Evolutionary conservation across 2,329 filamentous ascomycete genomes (phyloP).

Genomic region (Ilyonectria sp.): DNA sequence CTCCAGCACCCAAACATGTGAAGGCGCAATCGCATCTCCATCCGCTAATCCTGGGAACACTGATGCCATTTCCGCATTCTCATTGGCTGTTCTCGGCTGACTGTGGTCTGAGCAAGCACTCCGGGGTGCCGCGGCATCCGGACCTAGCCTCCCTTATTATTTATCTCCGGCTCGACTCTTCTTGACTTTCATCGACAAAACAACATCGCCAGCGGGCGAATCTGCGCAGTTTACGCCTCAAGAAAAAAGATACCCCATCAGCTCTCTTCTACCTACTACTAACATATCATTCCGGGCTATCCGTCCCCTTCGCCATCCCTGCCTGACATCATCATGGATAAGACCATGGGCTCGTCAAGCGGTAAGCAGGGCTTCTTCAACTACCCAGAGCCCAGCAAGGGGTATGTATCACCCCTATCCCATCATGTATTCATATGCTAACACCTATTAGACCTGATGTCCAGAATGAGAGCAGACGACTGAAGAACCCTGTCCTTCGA

Average conservation of each 20-base stretch:
- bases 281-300: neutral
- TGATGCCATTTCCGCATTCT: neutral
- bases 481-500: conserved; percentile 24
- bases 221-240: neutral
- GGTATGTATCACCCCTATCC: neutral
- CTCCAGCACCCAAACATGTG: neutral
- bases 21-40: neutral
- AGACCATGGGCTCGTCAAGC: neutral
- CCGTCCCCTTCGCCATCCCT: neutral
- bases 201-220: neutral
- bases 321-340: neutral
- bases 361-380: conserved; percentile 20
- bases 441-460: conserved; percentile 10
- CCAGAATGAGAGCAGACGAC: conserved; percentile 16
- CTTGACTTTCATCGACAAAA: neutral
- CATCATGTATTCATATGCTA: neutral
- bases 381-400: conserved; percentile 22
- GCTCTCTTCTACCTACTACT: neutral
- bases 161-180: neutral
- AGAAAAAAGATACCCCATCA: neutral
- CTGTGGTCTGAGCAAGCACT: neutral
- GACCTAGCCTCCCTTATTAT: neutral
- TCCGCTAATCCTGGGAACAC: neutral
- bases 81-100: neutral
- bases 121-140: neutral